Evolutionary conservation across 306 rosid genomes (phyloP), one percentile per base, ranked within the genome.

Genomic region (Vigna hirtella): DNA sequence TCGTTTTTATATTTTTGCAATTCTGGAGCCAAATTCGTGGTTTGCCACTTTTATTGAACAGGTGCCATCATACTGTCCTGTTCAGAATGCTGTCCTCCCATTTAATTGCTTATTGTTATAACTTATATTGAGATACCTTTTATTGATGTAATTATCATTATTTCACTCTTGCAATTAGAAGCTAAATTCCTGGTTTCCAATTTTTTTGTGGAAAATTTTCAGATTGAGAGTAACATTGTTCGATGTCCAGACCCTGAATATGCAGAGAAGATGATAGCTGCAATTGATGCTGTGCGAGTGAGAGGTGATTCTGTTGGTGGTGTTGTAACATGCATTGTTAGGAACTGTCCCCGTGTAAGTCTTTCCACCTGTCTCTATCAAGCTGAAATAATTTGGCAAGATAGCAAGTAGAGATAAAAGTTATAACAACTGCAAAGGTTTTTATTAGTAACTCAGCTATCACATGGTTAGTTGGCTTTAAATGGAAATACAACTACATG

Each of bases 231-330:
- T 84, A 96, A 93, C 72, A 96, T 96, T 51, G 98, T 90, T 62
- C 87, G 99, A 76, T 96, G 99, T 86, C 99, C 99, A 56, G 86
- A 93, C 87, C 87, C 98, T 48, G 94, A 91, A 84, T 93, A 88
- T 73, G 99, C 99, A 42, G 94, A 96, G 79, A 93, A 91, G 92
- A 96, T 96, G 99, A 96, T 93, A 74, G 78, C 88, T 66, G 98
- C 96, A 70, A 86, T 96, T 78, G 99, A 96, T 84, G 85, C 82
- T 36, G 89, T 96, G 71, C 91, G 98, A 64, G 93, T 90, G 80
- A 91, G 26, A 83, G 98, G 99, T 80, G 94, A 96, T 76, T 96
- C 99, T 22, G 88, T 93, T 71, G 98, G 99, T 49, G 99, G 98
- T 61, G 91, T 93, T 73, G 96, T 96, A 55, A 90, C 98, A 1